phyloP scores from a whole-genome alignment of 352 stramenopile genomes.

The Sclerospora graminicola region DNA sequence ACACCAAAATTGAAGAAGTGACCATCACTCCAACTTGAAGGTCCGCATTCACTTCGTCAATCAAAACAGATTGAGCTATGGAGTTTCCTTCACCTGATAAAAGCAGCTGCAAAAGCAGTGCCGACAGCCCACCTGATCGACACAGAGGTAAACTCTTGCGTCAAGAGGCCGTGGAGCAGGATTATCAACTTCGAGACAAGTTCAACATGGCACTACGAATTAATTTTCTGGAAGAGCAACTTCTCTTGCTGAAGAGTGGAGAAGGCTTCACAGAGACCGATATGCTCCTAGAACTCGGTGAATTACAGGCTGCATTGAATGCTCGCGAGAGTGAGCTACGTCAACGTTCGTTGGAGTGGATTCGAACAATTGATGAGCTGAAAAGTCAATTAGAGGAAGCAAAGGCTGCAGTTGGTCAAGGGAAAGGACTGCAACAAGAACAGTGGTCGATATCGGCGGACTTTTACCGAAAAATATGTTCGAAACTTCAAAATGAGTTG shows the following conservation, averaged over 20 bases:
- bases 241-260: constrained; percentile 30
- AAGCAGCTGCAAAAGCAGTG: background rate
- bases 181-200: constrained; percentile 36
- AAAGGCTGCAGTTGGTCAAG: background rate
- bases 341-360: background rate
- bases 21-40: too few species aligned
- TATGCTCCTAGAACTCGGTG: constrained; percentile 27
- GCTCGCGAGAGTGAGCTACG: background rate
- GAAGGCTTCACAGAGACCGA: constrained; percentile 31
- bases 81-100: background rate
- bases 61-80: background rate
- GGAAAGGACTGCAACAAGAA: constrained; percentile 7
- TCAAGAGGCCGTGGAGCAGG: constrained; percentile 25
- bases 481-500: constrained; percentile 20
- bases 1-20: too few species aligned
- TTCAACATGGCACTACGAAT: constrained; percentile 49
- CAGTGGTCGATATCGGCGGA: constrained; percentile 11
- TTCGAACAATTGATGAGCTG: background rate
- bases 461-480: constrained; percentile 24
- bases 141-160: constrained; percentile 12
- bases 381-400: constrained; percentile 1
- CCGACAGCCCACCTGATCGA: background rate
- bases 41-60: background rate
- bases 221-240: constrained; percentile 35
- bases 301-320: constrained; percentile 9